Conservation (phyloP, 2,329 filamentous ascomycete species). For the Xylaria sp. region DNA sequence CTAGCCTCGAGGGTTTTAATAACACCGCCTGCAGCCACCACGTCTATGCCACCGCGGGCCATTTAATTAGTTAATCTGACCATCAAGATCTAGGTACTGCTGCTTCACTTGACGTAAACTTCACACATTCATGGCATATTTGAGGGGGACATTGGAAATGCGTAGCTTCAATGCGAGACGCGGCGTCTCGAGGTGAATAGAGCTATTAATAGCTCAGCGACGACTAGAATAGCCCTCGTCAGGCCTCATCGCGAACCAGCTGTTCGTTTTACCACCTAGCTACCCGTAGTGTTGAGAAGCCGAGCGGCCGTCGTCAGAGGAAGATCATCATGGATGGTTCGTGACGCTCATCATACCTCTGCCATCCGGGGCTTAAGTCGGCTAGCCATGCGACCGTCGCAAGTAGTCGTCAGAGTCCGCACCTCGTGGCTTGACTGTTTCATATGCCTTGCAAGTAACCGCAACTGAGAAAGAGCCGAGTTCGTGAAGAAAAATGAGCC, state of each 20-base stretch:
- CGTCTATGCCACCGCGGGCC: background rate
- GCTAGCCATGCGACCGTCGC: no score
- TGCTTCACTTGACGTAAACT: no score
- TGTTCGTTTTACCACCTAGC: no score
- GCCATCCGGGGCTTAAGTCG: background rate
- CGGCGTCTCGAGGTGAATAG: background rate
- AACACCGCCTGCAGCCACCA: background rate
- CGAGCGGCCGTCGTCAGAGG: no score
- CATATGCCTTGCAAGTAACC: background rate
- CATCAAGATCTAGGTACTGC: background rate
- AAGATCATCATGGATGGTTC: background rate
- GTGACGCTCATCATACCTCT: background rate
- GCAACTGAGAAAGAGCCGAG: background rate
- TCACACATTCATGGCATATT: no score
- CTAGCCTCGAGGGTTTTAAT: background rate
- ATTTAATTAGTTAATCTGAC: background rate
- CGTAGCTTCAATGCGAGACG: background rate
- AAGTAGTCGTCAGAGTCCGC: no score
- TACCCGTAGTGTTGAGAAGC: background rate
- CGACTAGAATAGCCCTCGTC: no score
- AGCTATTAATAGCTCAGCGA: background rate
- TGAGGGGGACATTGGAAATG: background rate
- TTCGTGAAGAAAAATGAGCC: background rate
- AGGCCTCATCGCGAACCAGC: no score
- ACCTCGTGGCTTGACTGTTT: background rate